phyloP scores from a whole-genome alignment of 169 alveolate genomes.

The Miamiensis avidus region DNA sequence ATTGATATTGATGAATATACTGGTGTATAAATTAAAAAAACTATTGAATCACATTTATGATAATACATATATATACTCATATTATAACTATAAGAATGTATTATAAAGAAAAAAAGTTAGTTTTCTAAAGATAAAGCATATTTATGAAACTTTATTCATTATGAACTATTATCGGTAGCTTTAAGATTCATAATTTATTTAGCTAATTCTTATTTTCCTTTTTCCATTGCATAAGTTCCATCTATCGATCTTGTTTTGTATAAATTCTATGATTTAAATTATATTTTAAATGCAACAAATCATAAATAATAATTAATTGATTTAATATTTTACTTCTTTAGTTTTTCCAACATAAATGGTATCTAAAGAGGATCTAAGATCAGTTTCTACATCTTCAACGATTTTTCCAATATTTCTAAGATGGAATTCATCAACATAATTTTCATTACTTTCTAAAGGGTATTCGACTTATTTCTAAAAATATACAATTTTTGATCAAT shows the following conservation, averaged over 20 bases:
- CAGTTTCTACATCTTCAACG: constrained; percentile 54
- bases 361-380: constrained; percentile 55
- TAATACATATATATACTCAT: no score
- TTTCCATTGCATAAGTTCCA: not conserved
- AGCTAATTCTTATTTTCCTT: not conserved
- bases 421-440: constrained; percentile 6
- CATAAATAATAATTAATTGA: no score
- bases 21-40: no score
- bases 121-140: no score
- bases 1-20: no score
- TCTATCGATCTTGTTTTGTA: not conserved
- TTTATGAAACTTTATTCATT: no score
- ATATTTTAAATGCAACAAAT: no score
- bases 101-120: no score
- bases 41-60: no score
- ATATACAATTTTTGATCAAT: not conserved
- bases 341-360: constrained; percentile 58
- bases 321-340: constrained; percentile 28
- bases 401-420: constrained; percentile 41
- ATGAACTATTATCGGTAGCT: no score
- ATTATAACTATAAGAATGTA: no score
- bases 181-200: no score
- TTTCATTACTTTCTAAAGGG: not conserved
- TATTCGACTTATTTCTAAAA: constrained; percentile 6
- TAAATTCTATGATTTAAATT: not conserved